phyloP scores from a whole-genome alignment of 2,329 filamentous ascomycete genomes.

The Verticillium isaacii region DNA sequence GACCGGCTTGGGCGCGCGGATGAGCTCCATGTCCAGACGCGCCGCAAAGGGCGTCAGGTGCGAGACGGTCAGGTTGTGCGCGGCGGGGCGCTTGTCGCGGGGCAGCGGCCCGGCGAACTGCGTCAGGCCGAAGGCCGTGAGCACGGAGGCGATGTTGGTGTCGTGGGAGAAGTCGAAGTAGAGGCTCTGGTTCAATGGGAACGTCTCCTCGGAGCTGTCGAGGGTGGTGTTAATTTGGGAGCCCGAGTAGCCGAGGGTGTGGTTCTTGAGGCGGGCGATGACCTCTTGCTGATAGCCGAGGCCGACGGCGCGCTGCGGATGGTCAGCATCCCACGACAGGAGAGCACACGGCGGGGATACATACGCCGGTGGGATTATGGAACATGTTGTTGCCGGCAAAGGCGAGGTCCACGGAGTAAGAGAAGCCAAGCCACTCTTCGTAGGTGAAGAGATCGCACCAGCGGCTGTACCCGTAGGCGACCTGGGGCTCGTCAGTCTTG shows the following conservation, averaged over 20 bases:
- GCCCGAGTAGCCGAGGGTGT: conserved; percentile 53
- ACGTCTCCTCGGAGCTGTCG: conserved; percentile 62
- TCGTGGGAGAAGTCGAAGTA: conserved; percentile 80
- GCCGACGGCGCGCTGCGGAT: conserved; percentile 57
- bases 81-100: conserved; percentile 46
- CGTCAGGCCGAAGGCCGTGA: conserved; percentile 67
- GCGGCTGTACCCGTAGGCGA: conserved; percentile 68
- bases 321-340: conserved; percentile 20
- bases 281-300: conserved; percentile 71
- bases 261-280: conserved; percentile 64
- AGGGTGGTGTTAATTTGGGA: conserved; percentile 66
- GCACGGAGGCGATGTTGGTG: conserved; percentile 64
- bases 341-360: conserved; percentile 14
- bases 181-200: conserved; percentile 67
- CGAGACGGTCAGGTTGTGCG: conserved; percentile 60
- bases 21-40: conserved; percentile 69
- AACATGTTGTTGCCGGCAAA: conserved; percentile 61
- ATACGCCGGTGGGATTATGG: conserved; percentile 56
- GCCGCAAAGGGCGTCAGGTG: conserved; percentile 69
- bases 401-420: conserved; percentile 63
- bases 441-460: conserved; percentile 75
- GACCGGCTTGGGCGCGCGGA: conserved; percentile 61
- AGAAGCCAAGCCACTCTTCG: conserved; percentile 68
- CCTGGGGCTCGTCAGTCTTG: conserved; percentile 20
- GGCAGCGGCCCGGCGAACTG: conserved; percentile 63